These are phyloP conservation scores for Thermomyces lanuginosus DNA, from an alignment of 2,329 filamentous ascomycete genomes.

Conservation along the genomic window DNA sequence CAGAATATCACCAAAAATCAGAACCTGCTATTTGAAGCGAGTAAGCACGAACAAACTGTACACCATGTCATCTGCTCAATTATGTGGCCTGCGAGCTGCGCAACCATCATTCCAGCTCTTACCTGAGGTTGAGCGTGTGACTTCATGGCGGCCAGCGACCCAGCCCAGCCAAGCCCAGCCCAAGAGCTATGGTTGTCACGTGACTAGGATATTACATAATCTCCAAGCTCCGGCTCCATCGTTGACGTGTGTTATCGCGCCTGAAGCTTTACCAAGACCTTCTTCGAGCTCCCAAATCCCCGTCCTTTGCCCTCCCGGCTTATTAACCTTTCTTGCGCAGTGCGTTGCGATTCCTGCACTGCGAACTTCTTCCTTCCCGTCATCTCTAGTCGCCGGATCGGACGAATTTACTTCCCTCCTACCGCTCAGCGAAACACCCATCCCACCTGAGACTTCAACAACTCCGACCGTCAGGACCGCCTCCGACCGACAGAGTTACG, in stretches of 20 bases:
- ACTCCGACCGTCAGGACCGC: too few species aligned
- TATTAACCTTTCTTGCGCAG: slow-evolving; percentile 11
- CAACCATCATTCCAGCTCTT: too few species aligned
- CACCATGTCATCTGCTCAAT: not conserved
- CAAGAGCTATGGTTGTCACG: slow-evolving; percentile 9
- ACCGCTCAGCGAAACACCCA: too few species aligned
- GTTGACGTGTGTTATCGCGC: slow-evolving; percentile 19
- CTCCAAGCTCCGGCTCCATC: slow-evolving; percentile 16
- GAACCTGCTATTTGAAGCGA: not conserved
- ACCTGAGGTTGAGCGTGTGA: slow-evolving; percentile 4
- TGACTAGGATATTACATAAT: slow-evolving; percentile 12
- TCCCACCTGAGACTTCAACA: too few species aligned
- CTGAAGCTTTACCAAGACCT: slow-evolving; percentile 7
- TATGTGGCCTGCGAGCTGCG: slow-evolving; percentile 3
- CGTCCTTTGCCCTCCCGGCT: slow-evolving; percentile 9
- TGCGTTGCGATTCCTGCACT: too few species aligned
- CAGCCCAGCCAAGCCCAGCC: not conserved
- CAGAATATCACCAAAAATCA: not conserved
- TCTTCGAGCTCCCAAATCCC: slow-evolving; percentile 11
- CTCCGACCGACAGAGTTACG: too few species aligned
- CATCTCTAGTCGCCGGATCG: too few species aligned
- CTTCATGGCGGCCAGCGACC: too few species aligned
- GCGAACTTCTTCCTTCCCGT: too few species aligned
- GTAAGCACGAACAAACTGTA: not conserved
- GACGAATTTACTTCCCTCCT: too few species aligned